Conservation (phyloP, 2,329 filamentous ascomycete genomes). For the Hypoxylon sp. region DNA sequence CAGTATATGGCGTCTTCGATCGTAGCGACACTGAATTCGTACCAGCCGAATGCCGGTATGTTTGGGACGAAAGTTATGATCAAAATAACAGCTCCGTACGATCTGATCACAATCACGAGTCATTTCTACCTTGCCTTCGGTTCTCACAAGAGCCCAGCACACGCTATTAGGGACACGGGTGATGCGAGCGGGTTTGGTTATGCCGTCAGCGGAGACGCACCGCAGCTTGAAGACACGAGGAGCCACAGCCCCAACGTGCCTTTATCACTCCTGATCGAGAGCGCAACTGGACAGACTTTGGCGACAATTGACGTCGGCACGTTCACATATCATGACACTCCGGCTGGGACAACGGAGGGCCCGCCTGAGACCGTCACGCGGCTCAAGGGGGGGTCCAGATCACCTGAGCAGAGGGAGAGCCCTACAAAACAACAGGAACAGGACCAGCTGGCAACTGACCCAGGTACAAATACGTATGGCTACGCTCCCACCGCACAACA, state of each 20-base stretch:
- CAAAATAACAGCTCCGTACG: slow-evolving; percentile 81
- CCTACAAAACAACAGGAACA: slow-evolving; percentile 56
- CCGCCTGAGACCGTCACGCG: slow-evolving; percentile 60
- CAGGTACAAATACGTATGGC: slow-evolving; percentile 69
- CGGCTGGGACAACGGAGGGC: slow-evolving; percentile 54
- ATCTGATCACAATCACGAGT: slow-evolving; percentile 73
- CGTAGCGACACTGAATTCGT: slow-evolving; percentile 76
- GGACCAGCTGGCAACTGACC: slow-evolving; percentile 55
- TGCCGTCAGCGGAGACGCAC: slow-evolving; percentile 79
- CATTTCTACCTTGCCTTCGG: slow-evolving; percentile 82
- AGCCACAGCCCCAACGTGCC: slow-evolving; percentile 67
- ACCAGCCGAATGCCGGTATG: slow-evolving; percentile 76
- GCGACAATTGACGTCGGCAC: slow-evolving; percentile 63
- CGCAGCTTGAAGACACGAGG: slow-evolving; percentile 69
- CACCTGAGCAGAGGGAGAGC: slow-evolving; percentile 62
- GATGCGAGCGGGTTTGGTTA: slow-evolving; percentile 77
- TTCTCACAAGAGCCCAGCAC: slow-evolving; percentile 78
- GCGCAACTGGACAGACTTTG: slow-evolving; percentile 66
- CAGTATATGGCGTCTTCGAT: slow-evolving; percentile 74
- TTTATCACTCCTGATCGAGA: slow-evolving; percentile 68
- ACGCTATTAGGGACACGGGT: slow-evolving; percentile 73
- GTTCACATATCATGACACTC: slow-evolving; percentile 62
- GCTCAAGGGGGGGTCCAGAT: slow-evolving; percentile 55
- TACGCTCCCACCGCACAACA: slow-evolving; percentile 69
- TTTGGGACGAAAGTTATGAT: slow-evolving; percentile 80